Percentiles rank a stretch among this genome's conserved stretches.
phyloP scores from a whole-genome alignment of 805 yeast species.

The Schwanniomyces pseudopolymorphus region DNA sequence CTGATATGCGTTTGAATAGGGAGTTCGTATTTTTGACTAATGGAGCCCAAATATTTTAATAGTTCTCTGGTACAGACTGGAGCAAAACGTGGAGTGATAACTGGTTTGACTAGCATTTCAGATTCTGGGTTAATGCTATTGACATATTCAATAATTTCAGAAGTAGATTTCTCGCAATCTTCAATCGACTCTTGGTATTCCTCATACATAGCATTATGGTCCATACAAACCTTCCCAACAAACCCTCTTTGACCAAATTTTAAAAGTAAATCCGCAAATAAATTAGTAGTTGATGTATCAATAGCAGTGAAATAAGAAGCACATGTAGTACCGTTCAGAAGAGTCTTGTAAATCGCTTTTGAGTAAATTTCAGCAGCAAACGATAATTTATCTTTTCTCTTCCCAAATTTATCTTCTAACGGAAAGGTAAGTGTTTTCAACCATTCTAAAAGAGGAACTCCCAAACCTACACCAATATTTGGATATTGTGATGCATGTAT shows the following conservation, averaged over 20 bases:
- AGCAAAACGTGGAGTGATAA: conserved; percentile 91
- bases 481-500: conserved; percentile 48
- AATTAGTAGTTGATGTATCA: conserved; percentile 70
- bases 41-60: conserved; percentile 60
- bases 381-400: conserved; percentile 39
- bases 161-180: conserved; percentile 54
- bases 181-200: conserved; percentile 64
- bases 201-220: conserved; percentile 63
- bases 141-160: conserved; percentile 57
- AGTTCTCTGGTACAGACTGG: conserved; percentile 74
- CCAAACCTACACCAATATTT: conserved; percentile 66
- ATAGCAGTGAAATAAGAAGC: conserved; percentile 91
- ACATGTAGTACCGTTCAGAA: conserved; percentile 83
- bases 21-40: conserved; percentile 47
- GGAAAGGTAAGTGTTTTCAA: conserved; percentile 85
- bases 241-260: conserved; percentile 79
- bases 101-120: conserved; percentile 59
- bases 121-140: conserved; percentile 50
- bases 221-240: conserved; percentile 95
- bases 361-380: conserved; percentile 64
- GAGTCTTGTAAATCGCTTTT: conserved; percentile 66
- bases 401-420: conserved; percentile 67
- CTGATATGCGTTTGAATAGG: conserved; percentile 91
- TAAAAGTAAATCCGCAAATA: conserved; percentile 71
- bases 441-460: conserved; percentile 87